Evolutionary conservation across 129 eudicot species (phyloP).

Genomic region (Chrysanthemum seticuspe): DNA sequence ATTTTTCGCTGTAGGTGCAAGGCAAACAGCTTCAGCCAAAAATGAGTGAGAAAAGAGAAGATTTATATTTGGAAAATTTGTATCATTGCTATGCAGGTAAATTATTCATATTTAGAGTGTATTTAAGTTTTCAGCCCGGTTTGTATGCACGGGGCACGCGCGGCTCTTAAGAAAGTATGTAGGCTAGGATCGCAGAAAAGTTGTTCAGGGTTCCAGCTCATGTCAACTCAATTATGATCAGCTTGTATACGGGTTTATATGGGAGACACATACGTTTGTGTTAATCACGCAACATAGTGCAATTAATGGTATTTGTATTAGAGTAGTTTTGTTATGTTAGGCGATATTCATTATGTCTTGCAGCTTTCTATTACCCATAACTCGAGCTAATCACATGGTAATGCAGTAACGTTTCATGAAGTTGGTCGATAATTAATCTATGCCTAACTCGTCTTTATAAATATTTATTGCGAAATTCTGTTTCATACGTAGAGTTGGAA

Average conservation of each 20-base stretch:
- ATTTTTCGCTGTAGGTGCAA: conserved; percentile 68
- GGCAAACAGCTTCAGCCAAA: conserved; percentile 21
- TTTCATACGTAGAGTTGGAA: too few species aligned
- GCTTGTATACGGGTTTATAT: neutral
- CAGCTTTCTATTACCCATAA: neutral
- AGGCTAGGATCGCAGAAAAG: neutral
- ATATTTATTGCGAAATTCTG: neutral
- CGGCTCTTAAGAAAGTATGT: conserved; percentile 10
- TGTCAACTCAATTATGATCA: neutral
- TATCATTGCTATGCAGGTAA: conserved; percentile 1
- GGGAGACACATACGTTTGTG: neutral
- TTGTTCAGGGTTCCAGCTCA: neutral
- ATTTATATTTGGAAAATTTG: conserved; percentile 1
- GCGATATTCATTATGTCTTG: neutral
- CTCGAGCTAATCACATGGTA: neutral
- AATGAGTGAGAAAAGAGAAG: conserved; percentile 21
- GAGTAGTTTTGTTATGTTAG: too few species aligned
- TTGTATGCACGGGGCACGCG: neutral
- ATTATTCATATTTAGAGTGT: neutral
- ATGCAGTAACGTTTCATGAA: neutral
- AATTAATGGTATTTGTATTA: too few species aligned
- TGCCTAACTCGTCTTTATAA: neutral
- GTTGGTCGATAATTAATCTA: neutral
- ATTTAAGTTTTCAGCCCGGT: conserved; percentile 1
- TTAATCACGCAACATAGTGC: too few species aligned